Percentiles rank a stretch among this genome's conserved stretches.
Evolutionary conservation across 2,329 filamentous ascomycete genomes (phyloP).

Genomic region (Rhinocladiella mackenziei): DNA sequence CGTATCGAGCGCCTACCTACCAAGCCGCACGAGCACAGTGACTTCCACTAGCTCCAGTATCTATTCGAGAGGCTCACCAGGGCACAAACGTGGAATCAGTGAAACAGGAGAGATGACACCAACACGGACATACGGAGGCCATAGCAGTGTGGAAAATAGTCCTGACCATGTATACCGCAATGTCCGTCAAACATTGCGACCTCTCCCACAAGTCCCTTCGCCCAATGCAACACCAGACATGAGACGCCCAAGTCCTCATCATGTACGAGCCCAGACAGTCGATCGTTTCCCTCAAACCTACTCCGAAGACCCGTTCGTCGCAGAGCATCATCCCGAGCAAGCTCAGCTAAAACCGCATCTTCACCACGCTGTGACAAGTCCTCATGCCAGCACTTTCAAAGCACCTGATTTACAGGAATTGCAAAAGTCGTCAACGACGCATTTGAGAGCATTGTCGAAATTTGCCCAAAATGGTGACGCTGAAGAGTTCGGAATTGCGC

Average conservation of each 20-base stretch:
- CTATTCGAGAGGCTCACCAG: conserved; percentile 41
- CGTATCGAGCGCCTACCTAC: conserved; percentile 47
- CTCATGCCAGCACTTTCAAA: conserved; percentile 48
- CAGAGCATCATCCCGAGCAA: conserved; percentile 42
- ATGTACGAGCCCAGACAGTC: conserved; percentile 59
- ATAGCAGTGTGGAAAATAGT: conserved; percentile 42
- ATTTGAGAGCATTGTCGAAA: conserved; percentile 81
- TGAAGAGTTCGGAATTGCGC: conserved; percentile 76
- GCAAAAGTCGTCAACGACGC: conserved; percentile 82
- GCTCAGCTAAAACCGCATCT: conserved; percentile 38
- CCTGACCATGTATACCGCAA: conserved; percentile 66
- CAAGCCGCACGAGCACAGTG: conserved; percentile 63
- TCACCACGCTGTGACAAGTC: conserved; percentile 29
- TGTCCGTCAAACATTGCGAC: conserved; percentile 71
- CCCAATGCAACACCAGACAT: conserved; percentile 40
- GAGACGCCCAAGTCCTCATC: conserved; percentile 36
- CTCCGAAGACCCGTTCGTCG: conserved; percentile 43
- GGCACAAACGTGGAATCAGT: conserved; percentile 72
- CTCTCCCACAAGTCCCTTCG: conserved; percentile 64
- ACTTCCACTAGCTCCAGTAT: conserved; percentile 68
- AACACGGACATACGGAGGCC: conserved; percentile 45
- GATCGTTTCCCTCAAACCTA: conserved; percentile 57
- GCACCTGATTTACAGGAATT: conserved; percentile 74
- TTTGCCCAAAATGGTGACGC: conserved; percentile 70
- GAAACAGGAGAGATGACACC: conserved; percentile 60